Percentiles rank a stretch among this genome's conserved stretches.
phyloP scores from a whole-genome alignment of 192 early-diverging fungal species.

The Rhizophlyctis rosea region DNA sequence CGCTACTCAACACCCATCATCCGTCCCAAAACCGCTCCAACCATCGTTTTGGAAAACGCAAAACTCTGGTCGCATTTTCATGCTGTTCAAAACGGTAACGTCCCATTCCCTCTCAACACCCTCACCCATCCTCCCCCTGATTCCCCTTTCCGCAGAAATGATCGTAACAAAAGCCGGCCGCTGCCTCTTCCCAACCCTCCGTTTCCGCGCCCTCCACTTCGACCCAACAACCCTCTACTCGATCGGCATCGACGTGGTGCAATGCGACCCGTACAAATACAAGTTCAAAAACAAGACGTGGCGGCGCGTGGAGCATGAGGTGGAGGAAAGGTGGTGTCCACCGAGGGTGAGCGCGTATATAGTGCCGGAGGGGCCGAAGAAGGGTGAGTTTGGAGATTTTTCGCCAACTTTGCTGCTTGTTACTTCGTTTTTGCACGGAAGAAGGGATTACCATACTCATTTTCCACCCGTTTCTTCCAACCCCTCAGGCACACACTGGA shows the following conservation, averaged over 20 bases:
- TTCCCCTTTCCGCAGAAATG: slow-evolving; percentile 37
- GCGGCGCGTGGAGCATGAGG: too few species aligned
- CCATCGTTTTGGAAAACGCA: slow-evolving; percentile 11
- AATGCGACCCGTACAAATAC: slow-evolving; percentile 24
- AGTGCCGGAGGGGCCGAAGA: too few species aligned
- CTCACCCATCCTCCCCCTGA: neutral
- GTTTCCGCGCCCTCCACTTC: slow-evolving; percentile 35
- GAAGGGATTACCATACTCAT: too few species aligned
- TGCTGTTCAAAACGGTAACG: slow-evolving; percentile 21
- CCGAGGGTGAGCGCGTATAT: too few species aligned
- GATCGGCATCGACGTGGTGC: slow-evolving; percentile 45
- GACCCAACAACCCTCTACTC: slow-evolving; percentile 40
- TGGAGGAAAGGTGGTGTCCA: too few species aligned
- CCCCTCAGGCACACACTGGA: slow-evolving; percentile 41
- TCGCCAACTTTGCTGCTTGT: too few species aligned
- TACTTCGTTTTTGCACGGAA: too few species aligned
- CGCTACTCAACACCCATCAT: too few species aligned
- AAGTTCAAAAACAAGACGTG: slow-evolving; percentile 38
- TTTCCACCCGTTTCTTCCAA: slow-evolving; percentile 19
- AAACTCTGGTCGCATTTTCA: slow-evolving; percentile 24
- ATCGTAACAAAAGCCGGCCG: slow-evolving; percentile 60
- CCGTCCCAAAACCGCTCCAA: too few species aligned
- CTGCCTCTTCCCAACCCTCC: slow-evolving; percentile 52
- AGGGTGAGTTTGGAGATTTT: too few species aligned
- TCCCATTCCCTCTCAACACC: neutral